These are phyloP conservation scores for Colletotrichum falcatum DNA, from an alignment of 2,329 filamentous ascomycete species.

Conservation along the genomic window DNA sequence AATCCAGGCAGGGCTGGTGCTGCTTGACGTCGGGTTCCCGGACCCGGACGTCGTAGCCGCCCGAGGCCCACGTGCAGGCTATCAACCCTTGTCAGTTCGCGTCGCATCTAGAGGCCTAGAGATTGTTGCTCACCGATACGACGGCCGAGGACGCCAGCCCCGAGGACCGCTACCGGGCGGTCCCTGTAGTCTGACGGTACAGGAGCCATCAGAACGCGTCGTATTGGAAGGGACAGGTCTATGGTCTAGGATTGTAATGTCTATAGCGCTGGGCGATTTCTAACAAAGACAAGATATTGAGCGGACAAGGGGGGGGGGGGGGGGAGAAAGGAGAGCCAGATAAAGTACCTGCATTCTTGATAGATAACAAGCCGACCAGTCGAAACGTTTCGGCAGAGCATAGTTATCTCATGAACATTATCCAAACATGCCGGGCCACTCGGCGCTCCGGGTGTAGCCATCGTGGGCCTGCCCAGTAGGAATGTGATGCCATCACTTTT, in stretches of 20 bases:
- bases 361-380: slow-evolving; percentile 5
- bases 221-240: background rate
- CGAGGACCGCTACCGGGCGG: slow-evolving; percentile 54
- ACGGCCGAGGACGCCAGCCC: slow-evolving; percentile 57
- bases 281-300: too few species aligned
- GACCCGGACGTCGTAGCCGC: slow-evolving; percentile 57
- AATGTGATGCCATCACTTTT: too few species aligned
- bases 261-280: too few species aligned
- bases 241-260: background rate
- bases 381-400: slow-evolving; percentile 21
- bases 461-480: background rate
- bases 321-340: background rate
- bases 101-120: too few species aligned
- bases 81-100: background rate
- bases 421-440: slow-evolving; percentile 11
- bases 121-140: slow-evolving; percentile 46
- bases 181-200: slow-evolving; percentile 41
- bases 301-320: too few species aligned
- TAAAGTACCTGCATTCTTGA: background rate
- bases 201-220: slow-evolving; percentile 40
- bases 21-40: slow-evolving; percentile 55
- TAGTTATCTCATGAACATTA: background rate
- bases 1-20: slow-evolving; percentile 52
- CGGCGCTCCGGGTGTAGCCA: slow-evolving; percentile 11
- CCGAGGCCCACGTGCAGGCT: slow-evolving; percentile 54